Evolutionary conservation across 1,284 basidiomycete species (phyloP).

Genomic region (Trichosporon sp.): DNA sequence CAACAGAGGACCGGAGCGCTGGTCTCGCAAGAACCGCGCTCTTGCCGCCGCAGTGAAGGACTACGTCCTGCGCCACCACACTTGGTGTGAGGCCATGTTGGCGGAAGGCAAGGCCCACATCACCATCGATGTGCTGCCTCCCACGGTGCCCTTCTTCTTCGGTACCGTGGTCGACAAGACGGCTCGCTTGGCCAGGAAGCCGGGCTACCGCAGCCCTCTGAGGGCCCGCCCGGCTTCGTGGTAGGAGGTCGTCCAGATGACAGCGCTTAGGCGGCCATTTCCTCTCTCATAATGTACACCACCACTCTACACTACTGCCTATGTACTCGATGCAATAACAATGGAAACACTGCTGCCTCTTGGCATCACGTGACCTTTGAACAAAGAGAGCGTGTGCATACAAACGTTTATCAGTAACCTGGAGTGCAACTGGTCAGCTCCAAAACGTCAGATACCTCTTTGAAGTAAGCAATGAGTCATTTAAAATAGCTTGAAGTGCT

Average conservation of each 20-base stretch:
- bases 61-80: not conserved
- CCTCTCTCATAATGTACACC: too few species aligned
- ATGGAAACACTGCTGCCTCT: too few species aligned
- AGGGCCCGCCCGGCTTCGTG: not conserved
- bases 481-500: too few species aligned
- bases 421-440: too few species aligned
- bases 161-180: not conserved
- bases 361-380: too few species aligned
- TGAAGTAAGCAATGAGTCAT: too few species aligned
- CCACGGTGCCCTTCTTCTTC: not conserved
- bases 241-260: not conserved
- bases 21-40: not conserved
- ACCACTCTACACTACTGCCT: too few species aligned
- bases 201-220: not conserved
- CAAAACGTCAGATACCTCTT: too few species aligned
- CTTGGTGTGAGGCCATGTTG: not conserved
- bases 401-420: too few species aligned
- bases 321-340: too few species aligned
- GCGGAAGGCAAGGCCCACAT: not conserved
- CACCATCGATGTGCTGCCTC: not conserved
- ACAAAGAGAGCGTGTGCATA: too few species aligned
- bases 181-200: not conserved
- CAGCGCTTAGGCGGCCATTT: too few species aligned
- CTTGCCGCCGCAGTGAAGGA: not conserved
- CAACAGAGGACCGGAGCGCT: not conserved